Evolutionary conservation across 495 filamentous ascomycete genomes (phyloP).

Genomic region (Aeminium ludgeri): DNA sequence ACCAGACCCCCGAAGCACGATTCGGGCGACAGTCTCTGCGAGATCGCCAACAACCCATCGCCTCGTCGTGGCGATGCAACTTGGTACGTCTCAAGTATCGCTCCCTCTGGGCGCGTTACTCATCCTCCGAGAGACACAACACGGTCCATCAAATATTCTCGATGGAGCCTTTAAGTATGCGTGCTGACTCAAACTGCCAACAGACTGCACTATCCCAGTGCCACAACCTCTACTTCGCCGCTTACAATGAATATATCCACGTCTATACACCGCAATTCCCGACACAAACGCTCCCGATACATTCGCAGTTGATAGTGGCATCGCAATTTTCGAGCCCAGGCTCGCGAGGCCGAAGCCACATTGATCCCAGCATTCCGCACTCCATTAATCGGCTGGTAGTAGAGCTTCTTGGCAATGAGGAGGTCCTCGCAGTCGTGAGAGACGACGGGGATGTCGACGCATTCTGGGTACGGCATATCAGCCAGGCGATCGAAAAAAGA

Average conservation of each 20-base stretch:
- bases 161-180: no score
- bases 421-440: conserved; percentile 57
- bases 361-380: conserved; percentile 44
- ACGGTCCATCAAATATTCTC: no score
- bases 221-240: conserved; percentile 59
- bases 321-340: conserved; percentile 36
- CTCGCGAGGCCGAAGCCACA: conserved; percentile 36
- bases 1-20: no score
- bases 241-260: conserved; percentile 52
- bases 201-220: conserved; percentile 40
- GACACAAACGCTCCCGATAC: conserved; percentile 40
- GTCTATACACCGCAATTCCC: conserved; percentile 56
- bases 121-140: no score
- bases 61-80: no score
- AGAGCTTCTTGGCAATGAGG: conserved; percentile 62
- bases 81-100: no score
- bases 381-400: conserved; percentile 63
- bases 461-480: conserved; percentile 50
- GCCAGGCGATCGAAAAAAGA: conserved; percentile 28
- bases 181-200: no score
- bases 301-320: conserved; percentile 48
- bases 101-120: no score
- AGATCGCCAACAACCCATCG: no score
- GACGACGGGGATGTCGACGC: conserved; percentile 84
- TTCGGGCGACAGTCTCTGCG: no score